phyloP scores from a whole-genome alignment of 2,329 filamentous ascomycete genomes.

The Cladorrhinum sp. region DNA sequence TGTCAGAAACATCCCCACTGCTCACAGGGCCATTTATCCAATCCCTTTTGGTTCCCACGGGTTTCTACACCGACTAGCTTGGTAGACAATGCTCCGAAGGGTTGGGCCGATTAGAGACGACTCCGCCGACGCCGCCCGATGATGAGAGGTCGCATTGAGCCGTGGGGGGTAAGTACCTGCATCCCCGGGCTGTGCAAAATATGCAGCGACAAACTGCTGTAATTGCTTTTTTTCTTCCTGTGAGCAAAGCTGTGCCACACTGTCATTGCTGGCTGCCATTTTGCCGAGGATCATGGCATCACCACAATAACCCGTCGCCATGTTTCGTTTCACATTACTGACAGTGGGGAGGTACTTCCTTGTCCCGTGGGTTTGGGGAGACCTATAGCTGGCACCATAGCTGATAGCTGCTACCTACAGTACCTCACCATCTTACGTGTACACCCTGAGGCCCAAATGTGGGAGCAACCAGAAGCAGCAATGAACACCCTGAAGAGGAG shows the following conservation, averaged over 20 bases:
- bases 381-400: neutral
- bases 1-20: no score
- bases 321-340: neutral
- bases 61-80: no score
- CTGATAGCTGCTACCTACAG: neutral
- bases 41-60: no score
- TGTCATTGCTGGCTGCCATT: no score
- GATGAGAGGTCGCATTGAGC: neutral
- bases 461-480: neutral
- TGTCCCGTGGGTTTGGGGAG: neutral
- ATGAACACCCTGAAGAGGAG: neutral
- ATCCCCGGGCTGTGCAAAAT: neutral
- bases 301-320: no score
- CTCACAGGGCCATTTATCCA: no score
- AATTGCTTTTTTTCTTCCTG: no score
- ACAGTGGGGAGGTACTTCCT: neutral
- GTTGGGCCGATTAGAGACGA: neutral
- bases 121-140: neutral
- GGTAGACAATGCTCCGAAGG: neutral
- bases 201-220: neutral
- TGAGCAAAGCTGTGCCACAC: no score
- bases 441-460: neutral
- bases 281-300: no score
- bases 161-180: neutral
- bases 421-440: neutral